Conservation (phyloP, 2,329 filamentous ascomycete genomes). For the Rhexocercosporidium sp. region DNA sequence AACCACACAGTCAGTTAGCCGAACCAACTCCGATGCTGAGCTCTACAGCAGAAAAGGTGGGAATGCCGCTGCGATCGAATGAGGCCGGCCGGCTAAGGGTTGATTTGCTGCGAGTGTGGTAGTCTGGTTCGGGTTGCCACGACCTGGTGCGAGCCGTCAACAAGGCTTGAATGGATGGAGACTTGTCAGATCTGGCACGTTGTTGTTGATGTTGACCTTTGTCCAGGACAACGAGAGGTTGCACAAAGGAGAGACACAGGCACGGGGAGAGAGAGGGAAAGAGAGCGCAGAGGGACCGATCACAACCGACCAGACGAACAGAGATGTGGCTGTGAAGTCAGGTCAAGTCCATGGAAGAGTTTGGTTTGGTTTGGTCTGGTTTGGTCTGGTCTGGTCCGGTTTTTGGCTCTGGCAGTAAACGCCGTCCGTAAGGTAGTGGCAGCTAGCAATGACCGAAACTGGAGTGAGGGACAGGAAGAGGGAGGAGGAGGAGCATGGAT, state of each 20-base stretch:
- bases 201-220: conserved; percentile 10
- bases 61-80: conserved; percentile 9
- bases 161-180: background rate
- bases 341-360: conserved; percentile 13
- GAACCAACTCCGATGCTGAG: conserved; percentile 28
- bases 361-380: background rate
- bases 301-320: conserved; percentile 4
- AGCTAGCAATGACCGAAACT: conserved; percentile 31
- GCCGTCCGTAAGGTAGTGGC: conserved; percentile 27
- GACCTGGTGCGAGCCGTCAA: background rate
- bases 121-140: background rate
- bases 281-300: background rate
- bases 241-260: conserved; percentile 7
- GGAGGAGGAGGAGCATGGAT: background rate
- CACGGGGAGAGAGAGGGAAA: background rate
- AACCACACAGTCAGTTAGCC: conserved; percentile 37
- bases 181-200: background rate
- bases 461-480: conserved; percentile 16
- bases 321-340: conserved; percentile 19
- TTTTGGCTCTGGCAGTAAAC: conserved; percentile 14
- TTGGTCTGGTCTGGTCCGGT: background rate
- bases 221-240: conserved; percentile 16
- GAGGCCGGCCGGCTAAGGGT: conserved; percentile 1
- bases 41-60: conserved; percentile 17
- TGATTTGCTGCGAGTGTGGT: conserved; percentile 1